Percentiles rank a stretch among this genome's conserved stretches.
phyloP scores from a whole-genome alignment of 2,329 filamentous ascomycete species.

The Microsporum canis region DNA sequence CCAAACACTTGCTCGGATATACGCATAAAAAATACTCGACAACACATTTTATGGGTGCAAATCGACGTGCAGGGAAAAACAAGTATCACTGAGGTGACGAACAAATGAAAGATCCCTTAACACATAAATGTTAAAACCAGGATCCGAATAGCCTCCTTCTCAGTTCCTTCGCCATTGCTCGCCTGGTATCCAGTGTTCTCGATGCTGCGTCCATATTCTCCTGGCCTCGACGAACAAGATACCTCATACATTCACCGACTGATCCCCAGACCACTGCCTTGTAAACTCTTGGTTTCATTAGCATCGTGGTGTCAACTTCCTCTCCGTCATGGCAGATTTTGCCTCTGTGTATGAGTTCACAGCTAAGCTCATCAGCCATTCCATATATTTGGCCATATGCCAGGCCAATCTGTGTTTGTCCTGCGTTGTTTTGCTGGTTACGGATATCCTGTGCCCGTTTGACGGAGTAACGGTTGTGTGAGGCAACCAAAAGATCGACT shows the following conservation, averaged over 20 bases:
- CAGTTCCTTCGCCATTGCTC: constrained; percentile 43
- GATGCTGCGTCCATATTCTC: constrained; percentile 48
- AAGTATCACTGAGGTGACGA: not conserved
- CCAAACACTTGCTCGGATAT: not conserved
- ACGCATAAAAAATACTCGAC: not conserved
- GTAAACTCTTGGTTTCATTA: constrained; percentile 38
- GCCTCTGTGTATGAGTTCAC: constrained; percentile 32
- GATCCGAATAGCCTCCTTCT: constrained; percentile 23
- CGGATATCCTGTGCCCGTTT: constrained; percentile 39
- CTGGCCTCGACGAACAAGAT: constrained; percentile 45
- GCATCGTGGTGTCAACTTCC: constrained; percentile 17
- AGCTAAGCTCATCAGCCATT: constrained; percentile 50
- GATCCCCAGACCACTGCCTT: constrained; percentile 48
- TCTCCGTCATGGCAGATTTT: constrained; percentile 8
- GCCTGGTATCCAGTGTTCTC: constrained; percentile 41
- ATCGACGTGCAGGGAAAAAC: not conserved
- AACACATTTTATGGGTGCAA: not conserved
- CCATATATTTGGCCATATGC: constrained; percentile 47
- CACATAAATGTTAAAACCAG: not conserved
- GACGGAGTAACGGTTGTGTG: constrained; percentile 68
- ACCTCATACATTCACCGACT: constrained; percentile 66
- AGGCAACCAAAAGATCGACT: constrained; percentile 59
- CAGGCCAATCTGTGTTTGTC: constrained; percentile 36
- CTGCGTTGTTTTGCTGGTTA: constrained; percentile 31
- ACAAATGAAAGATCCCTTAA: not conserved